phyloP scores from a whole-genome alignment of 495 filamentous ascomycete genomes.

The Aspergillus bridgeri region DNA sequence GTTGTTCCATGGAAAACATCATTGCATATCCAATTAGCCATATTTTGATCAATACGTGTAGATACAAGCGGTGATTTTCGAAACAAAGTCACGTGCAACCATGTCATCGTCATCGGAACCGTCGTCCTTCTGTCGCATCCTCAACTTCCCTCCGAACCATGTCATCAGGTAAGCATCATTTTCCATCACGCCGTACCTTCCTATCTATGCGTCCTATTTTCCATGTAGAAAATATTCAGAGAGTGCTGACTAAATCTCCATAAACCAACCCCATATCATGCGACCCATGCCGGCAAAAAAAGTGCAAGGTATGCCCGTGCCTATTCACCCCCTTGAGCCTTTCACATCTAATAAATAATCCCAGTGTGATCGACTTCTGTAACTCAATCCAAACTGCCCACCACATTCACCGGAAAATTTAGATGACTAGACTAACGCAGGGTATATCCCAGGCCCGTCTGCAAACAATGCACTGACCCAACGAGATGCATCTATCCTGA shows the following conservation, averaged over 20 bases:
- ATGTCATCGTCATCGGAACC: background rate
- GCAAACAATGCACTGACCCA: constrained; percentile 20
- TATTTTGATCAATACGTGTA: too few species aligned
- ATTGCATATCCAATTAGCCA: too few species aligned
- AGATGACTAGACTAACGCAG: constrained; percentile 1
- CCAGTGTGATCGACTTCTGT: constrained; percentile 26
- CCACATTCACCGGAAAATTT: background rate
- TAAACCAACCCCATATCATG: constrained; percentile 24
- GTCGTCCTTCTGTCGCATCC: background rate
- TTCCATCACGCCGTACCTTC: background rate
- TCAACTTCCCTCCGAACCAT: background rate
- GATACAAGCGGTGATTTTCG: background rate
- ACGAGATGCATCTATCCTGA: constrained; percentile 22
- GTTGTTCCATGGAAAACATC: too few species aligned
- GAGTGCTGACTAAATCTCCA: background rate
- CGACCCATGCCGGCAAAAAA: constrained; percentile 27
- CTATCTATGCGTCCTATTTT: background rate
- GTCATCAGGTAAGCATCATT: background rate
- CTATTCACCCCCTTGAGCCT: background rate
- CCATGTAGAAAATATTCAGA: background rate
- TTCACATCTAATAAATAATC: constrained; percentile 1
- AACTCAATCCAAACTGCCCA: background rate
- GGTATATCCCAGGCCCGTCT: constrained; percentile 15
- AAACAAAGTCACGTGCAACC: background rate
- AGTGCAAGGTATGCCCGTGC: constrained; percentile 23